Base-by-base conservation (phyloP, 1,284 basidiomycete species). In the Serendipita sp. region DNA sequence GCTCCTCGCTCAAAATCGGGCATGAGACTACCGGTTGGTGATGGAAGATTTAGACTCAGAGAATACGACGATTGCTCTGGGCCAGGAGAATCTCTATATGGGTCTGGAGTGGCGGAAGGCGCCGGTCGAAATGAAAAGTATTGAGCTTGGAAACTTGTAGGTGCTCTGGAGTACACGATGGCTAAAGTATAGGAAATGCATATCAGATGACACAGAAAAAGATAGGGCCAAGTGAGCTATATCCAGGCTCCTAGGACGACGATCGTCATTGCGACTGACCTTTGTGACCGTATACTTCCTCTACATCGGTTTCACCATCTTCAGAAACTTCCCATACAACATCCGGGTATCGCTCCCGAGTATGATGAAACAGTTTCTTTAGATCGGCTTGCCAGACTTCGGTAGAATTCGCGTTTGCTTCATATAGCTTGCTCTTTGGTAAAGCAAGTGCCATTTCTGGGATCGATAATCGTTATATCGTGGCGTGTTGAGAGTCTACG, bases 111-210 rank as follows among this genome's bases (percentile, higher is more conserved):
- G 13, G 78, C 69, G 17, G 78, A 72, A 30, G 77, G 78, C 67
- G 79, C 75, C 61, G 82, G 83, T 65, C 81, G 78, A 71, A 86
- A 83, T 2, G 84, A 82, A 71, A 93, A 93, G 70, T 92, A 93
- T 41, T 88, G 80, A 35, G 82, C 82, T 74, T 93, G 87, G 75
- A 93, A 92, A 55, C 82, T 84, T 29, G 88, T 87, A 2, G 91
- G 90, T 26, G 94, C 93, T 65, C 94, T 85, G 53, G 93, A 92
- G 67, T 97, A 97, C 0, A 98, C 85, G 68, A 98, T 86, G 43
- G 92, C 93, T 93, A 68, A 29, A 49, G 35, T 32, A 38, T 17
- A 49, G 38, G 38, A 4, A 3, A 26, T 10, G 26, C n/a, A 45
- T 8, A 49, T 49, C 45, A 49, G n/a, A 41, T 41, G 38, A 41